Evolutionary conservation across 2,329 filamentous ascomycete species (phyloP), one percentile per base, ranked within the genome.

Genomic region (Sporothrix humicola): DNA sequence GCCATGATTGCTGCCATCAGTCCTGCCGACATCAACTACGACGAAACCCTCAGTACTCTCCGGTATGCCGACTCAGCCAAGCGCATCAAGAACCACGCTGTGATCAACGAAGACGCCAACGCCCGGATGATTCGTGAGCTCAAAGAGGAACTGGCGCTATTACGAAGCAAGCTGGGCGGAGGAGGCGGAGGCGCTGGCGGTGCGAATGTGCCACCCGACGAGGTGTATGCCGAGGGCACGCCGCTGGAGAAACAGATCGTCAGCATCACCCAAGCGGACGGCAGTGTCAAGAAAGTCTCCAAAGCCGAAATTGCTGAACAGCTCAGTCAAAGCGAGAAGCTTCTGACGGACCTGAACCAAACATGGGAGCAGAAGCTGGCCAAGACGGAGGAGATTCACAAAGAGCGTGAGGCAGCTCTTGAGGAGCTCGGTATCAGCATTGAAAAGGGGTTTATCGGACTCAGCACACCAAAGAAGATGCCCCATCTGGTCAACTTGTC

Each of bases 1-100:
- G 96, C 96, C 74, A 99, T 99, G 97, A 99, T 99, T 86, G 97
- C 96, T 69, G 95, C 95, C 71, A 98, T 99, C 80, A 98, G 95
- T 79, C 96, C 96, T 3, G 96, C 96, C 72, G 96, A 99, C 82
- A 98, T 98, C 85, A 99, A 99, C 83, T 98, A 97, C 80, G 96
- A 99, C 77, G 96, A 99, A 83, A 99, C 97, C 0, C 87, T 99
- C 20, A 96, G 95, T 81, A 99, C 96, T 0, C 87, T 99, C 42
- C 90, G 97, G 79, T 99, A 99, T 82, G 96, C 97, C 73, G 95
- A 99, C 81, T 98, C 94, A 8, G 96, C 96, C 37, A 99, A 99
- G 85, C 91, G 96, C 78, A 99, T 99, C 87, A 98, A 98, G 93
- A 99, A 99, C 84, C 96, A 99, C 82, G 96, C 96, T 73, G 96